phyloP scores from a whole-genome alignment of 169 alveolate species.

The Plasmodium knowlesi region DNA sequence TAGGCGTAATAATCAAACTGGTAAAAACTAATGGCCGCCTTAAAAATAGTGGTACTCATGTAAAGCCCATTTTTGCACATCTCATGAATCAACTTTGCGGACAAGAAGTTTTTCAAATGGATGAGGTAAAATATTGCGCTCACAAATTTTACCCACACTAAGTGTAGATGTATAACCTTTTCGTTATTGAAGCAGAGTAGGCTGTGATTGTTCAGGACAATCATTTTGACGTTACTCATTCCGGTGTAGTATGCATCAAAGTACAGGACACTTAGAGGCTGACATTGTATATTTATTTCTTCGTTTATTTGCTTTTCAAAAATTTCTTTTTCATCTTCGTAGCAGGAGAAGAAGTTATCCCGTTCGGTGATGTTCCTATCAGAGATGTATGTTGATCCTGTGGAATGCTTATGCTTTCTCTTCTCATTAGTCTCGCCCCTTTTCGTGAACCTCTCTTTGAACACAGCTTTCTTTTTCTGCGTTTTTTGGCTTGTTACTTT shows the following conservation, averaged over 20 bases:
- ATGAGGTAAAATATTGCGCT: conserved; percentile 27
- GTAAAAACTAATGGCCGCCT: conserved; percentile 31
- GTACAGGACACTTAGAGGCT: not conserved
- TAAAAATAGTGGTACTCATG: conserved; percentile 39
- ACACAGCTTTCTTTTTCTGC: not conserved
- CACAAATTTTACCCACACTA: conserved; percentile 47
- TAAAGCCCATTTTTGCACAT: conserved; percentile 35
- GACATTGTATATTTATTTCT: not conserved
- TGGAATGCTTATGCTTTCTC: not conserved
- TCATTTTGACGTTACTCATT: conserved; percentile 19
- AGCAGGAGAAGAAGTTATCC: conserved; percentile 49
- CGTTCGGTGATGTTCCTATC: not conserved
- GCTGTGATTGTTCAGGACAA: conserved; percentile 7
- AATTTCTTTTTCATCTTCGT: conserved; percentile 34
- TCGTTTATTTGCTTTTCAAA: not conserved
- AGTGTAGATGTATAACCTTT: conserved; percentile 23
- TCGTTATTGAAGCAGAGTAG: conserved; percentile 39
- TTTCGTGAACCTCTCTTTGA: not conserved
- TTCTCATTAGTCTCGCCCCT: not conserved
- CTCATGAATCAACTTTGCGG: conserved; percentile 25
- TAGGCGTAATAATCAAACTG: conserved; percentile 51
- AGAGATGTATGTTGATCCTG: not conserved
- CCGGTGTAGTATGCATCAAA: conserved; percentile 61
- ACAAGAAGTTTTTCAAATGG: conserved; percentile 15
- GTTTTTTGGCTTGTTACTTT: not conserved